Base-by-base conservation (phyloP, 106 monocot species). In the Dendrobium huoshanense region DNA sequence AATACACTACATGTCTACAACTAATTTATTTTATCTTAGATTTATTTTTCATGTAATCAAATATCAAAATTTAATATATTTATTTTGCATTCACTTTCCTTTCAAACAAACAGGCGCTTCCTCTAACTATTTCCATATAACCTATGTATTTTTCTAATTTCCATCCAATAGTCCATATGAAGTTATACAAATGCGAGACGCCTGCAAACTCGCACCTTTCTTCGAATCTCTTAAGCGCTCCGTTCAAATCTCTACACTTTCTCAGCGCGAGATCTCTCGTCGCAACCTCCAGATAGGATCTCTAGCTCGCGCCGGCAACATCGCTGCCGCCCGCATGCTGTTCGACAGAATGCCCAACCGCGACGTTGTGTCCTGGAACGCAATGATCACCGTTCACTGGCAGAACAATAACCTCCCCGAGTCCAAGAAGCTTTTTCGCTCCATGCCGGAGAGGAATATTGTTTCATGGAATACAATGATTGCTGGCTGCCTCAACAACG, bases 381-480 rank as follows among this genome's bases (percentile, higher is more conserved):
- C 89, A 44, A 83, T 89, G 42, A 25, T 91, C 59, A 91, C 88
- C 1, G 88, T 87, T 24, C 67, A 85, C 64, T 91, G 91, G 91
- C 85, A 83, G 67, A 84, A 87, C 72, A 54, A 68, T 55, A 73
- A 85, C 73, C 61, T 92, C 33, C 58, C 22, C 8, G 85, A 80
- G 55, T 83, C 85, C 47, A 79, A 72, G 67, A n/a, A 79, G 17
- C 81, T 89, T 54, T 89, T 89, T 73, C 65, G 80, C 24, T 78
- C 55, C 29, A 92, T 92, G 89, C 92, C 83, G 11, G 58, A 73
- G 47, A 80, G 82, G 25, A 85, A 85, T 76, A 41, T 74, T 40
- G 78, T 92, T 61, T 92, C 92, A 20, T 91, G 88, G 88, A 91
- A 91, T 77, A 87, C 89, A 37, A 89, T 91, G 55, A 80, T 91